These are phyloP conservation scores for Paramecium pentaurelia DNA, from an alignment of 73 alveolate genomes.

Conservation along the genomic window DNA sequence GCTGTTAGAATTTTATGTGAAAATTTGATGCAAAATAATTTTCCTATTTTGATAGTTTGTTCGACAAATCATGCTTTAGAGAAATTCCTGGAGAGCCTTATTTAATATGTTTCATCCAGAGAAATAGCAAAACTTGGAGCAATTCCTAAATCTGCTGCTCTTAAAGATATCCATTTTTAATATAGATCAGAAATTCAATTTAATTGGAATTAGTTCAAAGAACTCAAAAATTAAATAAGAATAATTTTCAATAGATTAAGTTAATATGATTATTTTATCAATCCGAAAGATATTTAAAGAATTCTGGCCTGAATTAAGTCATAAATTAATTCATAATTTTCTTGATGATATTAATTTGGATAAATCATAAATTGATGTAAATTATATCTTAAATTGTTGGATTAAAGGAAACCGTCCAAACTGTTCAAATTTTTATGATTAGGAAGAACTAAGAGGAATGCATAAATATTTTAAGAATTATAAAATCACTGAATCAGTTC, in stretches of 20 bases:
- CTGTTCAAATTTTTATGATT: neutral
- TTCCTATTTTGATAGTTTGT: slow-evolving; percentile 19
- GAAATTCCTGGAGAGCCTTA: slow-evolving; percentile 1
- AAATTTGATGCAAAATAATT: slow-evolving; percentile 10
- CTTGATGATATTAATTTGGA: neutral
- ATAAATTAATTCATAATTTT: neutral
- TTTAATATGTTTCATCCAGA: neutral
- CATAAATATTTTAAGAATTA: neutral
- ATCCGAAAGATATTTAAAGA: neutral
- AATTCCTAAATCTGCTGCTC: slow-evolving; percentile 64
- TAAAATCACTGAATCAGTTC: neutral
- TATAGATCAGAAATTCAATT: neutral
- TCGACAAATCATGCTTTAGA: slow-evolving; percentile 57
- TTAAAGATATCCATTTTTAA: neutral
- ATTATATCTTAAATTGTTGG: neutral
- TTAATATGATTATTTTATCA: neutral
- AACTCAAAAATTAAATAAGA: neutral
- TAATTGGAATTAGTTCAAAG: neutral
- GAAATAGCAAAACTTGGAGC: slow-evolving; percentile 80
- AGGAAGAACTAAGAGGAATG: neutral
- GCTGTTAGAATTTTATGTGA: slow-evolving; percentile 64
- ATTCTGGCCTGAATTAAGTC: neutral
- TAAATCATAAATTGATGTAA: neutral
- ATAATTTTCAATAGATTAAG: neutral
- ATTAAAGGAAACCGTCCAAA: neutral